These are phyloP conservation scores for Apiotrichum gracile DNA, from an alignment of 1,284 basidiomycete species.

Conservation along the genomic window DNA sequence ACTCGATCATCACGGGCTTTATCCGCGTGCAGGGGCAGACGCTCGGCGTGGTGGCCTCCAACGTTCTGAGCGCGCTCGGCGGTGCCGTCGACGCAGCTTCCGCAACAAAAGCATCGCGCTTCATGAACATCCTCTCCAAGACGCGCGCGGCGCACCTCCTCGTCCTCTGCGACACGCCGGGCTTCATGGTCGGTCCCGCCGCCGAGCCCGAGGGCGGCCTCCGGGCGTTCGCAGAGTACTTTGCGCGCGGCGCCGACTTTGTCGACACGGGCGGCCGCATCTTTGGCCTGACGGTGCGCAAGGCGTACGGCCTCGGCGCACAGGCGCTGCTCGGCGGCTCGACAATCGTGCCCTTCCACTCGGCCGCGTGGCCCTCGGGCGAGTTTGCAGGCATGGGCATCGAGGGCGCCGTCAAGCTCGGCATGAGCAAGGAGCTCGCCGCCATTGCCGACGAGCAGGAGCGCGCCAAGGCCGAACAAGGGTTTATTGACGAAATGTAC, in stretches of 20 bases:
- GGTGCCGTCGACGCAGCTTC: slow-evolving; percentile 13
- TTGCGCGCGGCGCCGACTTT: slow-evolving; percentile 11
- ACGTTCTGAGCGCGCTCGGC: slow-evolving; percentile 13
- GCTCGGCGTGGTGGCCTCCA: slow-evolving; percentile 13
- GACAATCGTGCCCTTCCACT: slow-evolving; percentile 11
- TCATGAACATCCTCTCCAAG: slow-evolving; percentile 16
- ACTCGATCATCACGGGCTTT: slow-evolving; percentile 16
- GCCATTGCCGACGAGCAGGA: slow-evolving; percentile 7
- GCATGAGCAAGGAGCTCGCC: slow-evolving; percentile 18
- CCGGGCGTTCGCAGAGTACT: slow-evolving; percentile 15
- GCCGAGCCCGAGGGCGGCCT: slow-evolving; percentile 17
- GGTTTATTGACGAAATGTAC: slow-evolving; percentile 19
- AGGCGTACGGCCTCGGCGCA: slow-evolving; percentile 18
- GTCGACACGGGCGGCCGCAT: slow-evolving; percentile 14
- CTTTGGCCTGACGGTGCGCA: slow-evolving; percentile 16
- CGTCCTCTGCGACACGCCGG: slow-evolving; percentile 17
- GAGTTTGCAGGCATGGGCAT: slow-evolving; percentile 21
- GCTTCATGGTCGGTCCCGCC: slow-evolving; percentile 17
- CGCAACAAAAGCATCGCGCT: slow-evolving; percentile 15
- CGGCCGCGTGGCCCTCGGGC: slow-evolving; percentile 16
- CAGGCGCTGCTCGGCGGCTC: slow-evolving; percentile 17
- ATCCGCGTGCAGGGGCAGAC: slow-evolving; percentile 14
- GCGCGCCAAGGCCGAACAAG: slow-evolving; percentile 10
- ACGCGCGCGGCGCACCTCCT: slow-evolving; percentile 11
- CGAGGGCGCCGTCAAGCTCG: slow-evolving; percentile 19